Percentiles rank a stretch among this genome's conserved stretches.
Evolutionary conservation across 2,329 filamentous ascomycete genomes (phyloP).

Genomic region (Reticulascus tulasneorum): DNA sequence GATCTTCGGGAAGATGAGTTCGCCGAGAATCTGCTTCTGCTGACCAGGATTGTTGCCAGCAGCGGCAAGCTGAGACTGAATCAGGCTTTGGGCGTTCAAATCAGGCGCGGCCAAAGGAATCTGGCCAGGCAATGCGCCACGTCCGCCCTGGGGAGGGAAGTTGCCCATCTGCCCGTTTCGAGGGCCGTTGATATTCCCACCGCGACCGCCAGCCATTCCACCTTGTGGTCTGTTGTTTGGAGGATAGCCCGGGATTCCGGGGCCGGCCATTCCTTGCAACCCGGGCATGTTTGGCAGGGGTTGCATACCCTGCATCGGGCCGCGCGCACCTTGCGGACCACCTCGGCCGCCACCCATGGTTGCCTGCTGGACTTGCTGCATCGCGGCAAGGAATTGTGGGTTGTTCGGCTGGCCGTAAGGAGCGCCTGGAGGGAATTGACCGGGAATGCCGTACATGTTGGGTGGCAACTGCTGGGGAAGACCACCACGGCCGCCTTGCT

Average conservation of each 20-base stretch:
- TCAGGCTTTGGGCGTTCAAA: conserved; percentile 28
- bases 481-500: conserved; percentile 83
- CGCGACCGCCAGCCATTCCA: conserved; percentile 40
- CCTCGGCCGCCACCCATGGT: conserved; percentile 58
- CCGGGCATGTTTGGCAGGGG: conserved; percentile 61
- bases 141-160: conserved; percentile 43
- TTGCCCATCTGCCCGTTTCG: conserved; percentile 39
- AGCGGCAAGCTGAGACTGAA: conserved; percentile 55
- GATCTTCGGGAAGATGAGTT: conserved; percentile 98
- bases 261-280: conserved; percentile 46
- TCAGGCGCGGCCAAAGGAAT: conserved; percentile 18
- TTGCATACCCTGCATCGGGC: conserved; percentile 71
- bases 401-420: conserved; percentile 73
- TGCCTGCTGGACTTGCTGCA: conserved; percentile 70
- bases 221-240: conserved; percentile 51
- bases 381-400: conserved; percentile 76
- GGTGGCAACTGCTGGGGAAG: conserved; percentile 84
- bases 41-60: conserved; percentile 58
- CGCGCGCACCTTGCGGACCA: conserved; percentile 63
- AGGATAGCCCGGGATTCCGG: conserved; percentile 53
- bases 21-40: conserved; percentile 98
- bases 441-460: conserved; percentile 77
- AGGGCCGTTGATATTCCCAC: conserved; percentile 33
- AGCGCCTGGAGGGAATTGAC: conserved; percentile 71
- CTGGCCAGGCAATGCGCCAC: conserved; percentile 27